Evolutionary conservation across 2,329 filamentous ascomycete species (phyloP).

Genomic region (Thermothelomyces thermophilus): DNA sequence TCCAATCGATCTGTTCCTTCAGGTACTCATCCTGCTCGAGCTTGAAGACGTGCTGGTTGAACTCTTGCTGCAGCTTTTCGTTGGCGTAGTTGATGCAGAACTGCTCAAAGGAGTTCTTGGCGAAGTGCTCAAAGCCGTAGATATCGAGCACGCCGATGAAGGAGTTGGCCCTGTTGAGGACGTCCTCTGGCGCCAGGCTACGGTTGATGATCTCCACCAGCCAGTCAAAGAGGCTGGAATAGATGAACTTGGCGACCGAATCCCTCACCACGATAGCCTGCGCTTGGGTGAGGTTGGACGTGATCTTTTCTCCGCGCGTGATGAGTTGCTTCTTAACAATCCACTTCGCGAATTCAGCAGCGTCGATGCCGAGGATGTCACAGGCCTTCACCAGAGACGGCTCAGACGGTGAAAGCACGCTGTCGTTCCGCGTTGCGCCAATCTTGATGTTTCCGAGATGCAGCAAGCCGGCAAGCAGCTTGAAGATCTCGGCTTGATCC

Average conservation of each 20-base stretch:
- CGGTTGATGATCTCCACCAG: slow-evolving; percentile 94
- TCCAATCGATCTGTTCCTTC: slow-evolving; percentile 96
- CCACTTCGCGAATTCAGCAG: slow-evolving; percentile 87
- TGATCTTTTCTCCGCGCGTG: slow-evolving; percentile 94
- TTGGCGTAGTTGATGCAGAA: slow-evolving; percentile 99
- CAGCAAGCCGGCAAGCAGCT: slow-evolving; percentile 78
- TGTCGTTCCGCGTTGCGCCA: slow-evolving; percentile 80
- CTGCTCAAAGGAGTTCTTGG: slow-evolving; percentile 99
- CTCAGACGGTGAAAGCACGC: slow-evolving; percentile 72
- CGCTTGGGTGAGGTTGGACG: slow-evolving; percentile 87
- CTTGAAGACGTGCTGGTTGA: slow-evolving; percentile 99
- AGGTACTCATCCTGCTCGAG: slow-evolving; percentile 98
- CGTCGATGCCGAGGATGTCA: slow-evolving; percentile 78
- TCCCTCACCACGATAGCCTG: slow-evolving; percentile 93
- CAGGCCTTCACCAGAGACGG: slow-evolving; percentile 77
- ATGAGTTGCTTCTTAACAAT: slow-evolving; percentile 98
- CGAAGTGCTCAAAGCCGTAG: slow-evolving; percentile 98
- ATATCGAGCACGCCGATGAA: slow-evolving; percentile 99
- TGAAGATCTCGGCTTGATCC: slow-evolving; percentile 82
- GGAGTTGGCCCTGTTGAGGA: slow-evolving; percentile 71
- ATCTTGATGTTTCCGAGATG: slow-evolving; percentile 98
- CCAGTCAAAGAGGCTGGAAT: slow-evolving; percentile 98
- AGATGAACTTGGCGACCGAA: slow-evolving; percentile 97
- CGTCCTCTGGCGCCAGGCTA: slow-evolving; percentile 82
- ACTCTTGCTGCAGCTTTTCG: slow-evolving; percentile 97